Conservation (phyloP, 108 stramenopile species). For the Asterionellopsis glacialis region DNA sequence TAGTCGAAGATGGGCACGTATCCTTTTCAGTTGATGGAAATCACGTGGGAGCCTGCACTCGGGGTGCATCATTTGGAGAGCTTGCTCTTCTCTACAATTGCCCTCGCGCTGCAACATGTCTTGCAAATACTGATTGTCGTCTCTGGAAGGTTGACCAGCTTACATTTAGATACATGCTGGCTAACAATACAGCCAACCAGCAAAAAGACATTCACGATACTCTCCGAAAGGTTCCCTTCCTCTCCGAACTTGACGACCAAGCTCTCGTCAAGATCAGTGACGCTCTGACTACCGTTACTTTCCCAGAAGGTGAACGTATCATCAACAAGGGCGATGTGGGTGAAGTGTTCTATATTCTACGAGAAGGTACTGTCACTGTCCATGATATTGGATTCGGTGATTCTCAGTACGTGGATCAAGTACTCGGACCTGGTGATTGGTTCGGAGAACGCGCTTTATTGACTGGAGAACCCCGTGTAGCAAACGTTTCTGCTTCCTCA, state of each 20-base stretch:
- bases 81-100: slow-evolving; percentile 86
- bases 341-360: slow-evolving; percentile 91
- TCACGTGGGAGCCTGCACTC: slow-evolving; percentile 72
- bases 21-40: slow-evolving; percentile 84
- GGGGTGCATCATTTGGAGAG: slow-evolving; percentile 88
- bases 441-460: slow-evolving; percentile 97
- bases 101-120: slow-evolving; percentile 86
- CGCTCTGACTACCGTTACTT: slow-evolving; percentile 76
- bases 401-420: slow-evolving; percentile 67
- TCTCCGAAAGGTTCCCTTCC: slow-evolving; percentile 70
- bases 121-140: slow-evolving; percentile 77
- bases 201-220: slow-evolving; percentile 66
- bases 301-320: slow-evolving; percentile 81
- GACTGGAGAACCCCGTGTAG: slow-evolving; percentile 91
- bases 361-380: slow-evolving; percentile 84
- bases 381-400: slow-evolving; percentile 89
- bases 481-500: slow-evolving; percentile 49
- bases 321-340: slow-evolving; percentile 93
- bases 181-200: slow-evolving; percentile 71
- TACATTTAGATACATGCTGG: slow-evolving; percentile 88
- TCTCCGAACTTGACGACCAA: slow-evolving; percentile 66
- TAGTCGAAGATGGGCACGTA: slow-evolving; percentile 83
- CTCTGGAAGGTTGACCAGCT: slow-evolving; percentile 87
- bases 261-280: slow-evolving; percentile 74
- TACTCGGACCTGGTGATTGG: slow-evolving; percentile 83